Conservation (phyloP, 371 early-diverging fungal genomes). For the Mucor sp. region DNA sequence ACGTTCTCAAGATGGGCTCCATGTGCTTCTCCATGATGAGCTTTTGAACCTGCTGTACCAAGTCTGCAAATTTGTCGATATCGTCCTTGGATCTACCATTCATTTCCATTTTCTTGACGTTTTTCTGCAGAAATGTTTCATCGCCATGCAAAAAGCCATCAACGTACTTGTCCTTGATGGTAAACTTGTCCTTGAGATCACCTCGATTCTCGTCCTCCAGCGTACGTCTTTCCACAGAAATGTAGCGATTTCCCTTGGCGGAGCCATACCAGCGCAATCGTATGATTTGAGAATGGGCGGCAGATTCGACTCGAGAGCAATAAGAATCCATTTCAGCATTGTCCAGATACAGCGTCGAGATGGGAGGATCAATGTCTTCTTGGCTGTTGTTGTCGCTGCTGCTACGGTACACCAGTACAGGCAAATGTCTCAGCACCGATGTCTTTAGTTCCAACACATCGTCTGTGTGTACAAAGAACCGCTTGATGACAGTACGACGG, state of each 20-base stretch:
- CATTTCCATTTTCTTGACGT: slow-evolving; percentile 79
- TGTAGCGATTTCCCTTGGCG: slow-evolving; percentile 58
- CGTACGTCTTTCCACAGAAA: slow-evolving; percentile 97
- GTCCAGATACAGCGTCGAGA: slow-evolving; percentile 97
- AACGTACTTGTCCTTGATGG: slow-evolving; percentile 94
- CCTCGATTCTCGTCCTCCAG: slow-evolving; percentile 98
- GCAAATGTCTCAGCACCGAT: slow-evolving; percentile 92
- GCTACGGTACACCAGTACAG: slow-evolving; percentile 89
- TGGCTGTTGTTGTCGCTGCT: slow-evolving; percentile 55
- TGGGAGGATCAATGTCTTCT: slow-evolving; percentile 82
- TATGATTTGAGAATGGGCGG: slow-evolving; percentile 89
- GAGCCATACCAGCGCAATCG: slow-evolving; percentile 93
- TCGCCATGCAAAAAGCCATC: slow-evolving; percentile 83
- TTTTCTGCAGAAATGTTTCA: slow-evolving; percentile 71
- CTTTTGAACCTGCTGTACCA: slow-evolving; percentile 84
- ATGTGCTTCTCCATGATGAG: slow-evolving; percentile 77
- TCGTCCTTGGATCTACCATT: slow-evolving; percentile 79
- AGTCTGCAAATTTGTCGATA: slow-evolving; percentile 67
- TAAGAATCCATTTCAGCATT: slow-evolving; percentile 91
- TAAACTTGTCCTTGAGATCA: slow-evolving; percentile 95
- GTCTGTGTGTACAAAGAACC: slow-evolving; percentile 98
- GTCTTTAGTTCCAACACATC: slow-evolving; percentile 98
- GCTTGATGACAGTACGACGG: slow-evolving; percentile 38
- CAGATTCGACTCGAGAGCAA: slow-evolving; percentile 86
- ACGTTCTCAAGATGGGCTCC: slow-evolving; percentile 85